Conservation (phyloP, 805 yeast species). For the Pichia manshurica region DNA sequence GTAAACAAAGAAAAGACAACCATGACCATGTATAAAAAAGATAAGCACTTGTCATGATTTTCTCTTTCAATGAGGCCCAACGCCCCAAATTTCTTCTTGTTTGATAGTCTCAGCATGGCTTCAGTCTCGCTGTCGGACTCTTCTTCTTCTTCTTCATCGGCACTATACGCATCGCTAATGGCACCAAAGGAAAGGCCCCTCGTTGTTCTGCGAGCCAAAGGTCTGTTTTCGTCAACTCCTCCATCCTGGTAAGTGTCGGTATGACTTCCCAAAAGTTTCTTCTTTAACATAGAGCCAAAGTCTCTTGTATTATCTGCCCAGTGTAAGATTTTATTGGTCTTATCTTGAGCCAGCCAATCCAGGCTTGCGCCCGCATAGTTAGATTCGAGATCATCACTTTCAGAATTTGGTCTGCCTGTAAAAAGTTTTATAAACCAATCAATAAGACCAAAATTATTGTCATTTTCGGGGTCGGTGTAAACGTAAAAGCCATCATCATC, state of each 20-base stretch:
- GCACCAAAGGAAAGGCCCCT: conserved; percentile 11
- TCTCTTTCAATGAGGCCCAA: conserved; percentile 19
- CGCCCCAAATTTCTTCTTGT: conserved; percentile 5
- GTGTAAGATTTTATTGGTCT: conserved; percentile 9
- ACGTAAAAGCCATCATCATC: conserved; percentile 34
- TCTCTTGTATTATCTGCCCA: conserved; percentile 6
- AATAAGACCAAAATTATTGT: conserved; percentile 7
- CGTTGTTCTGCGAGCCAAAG: conserved; percentile 6
- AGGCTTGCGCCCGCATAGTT: conserved; percentile 8
- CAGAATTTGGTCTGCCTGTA: conserved; percentile 33
- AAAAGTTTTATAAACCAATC: conserved; percentile 8
- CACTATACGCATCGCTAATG: conserved; percentile 5
- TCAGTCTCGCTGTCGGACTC: conserved; percentile 11
- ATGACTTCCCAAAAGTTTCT: conserved; percentile 2
- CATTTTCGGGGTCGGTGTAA: conserved; percentile 31
- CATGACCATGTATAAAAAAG: conserved; percentile 39
- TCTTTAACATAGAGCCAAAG: conserved; percentile 1
- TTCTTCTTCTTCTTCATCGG: conserved; percentile 8
- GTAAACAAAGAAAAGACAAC: conserved; percentile 36
- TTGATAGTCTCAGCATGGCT: not conserved
- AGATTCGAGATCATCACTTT: conserved; percentile 30
- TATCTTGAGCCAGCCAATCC: conserved; percentile 11
- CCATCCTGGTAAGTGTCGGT: not conserved
- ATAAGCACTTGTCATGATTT: conserved; percentile 39
- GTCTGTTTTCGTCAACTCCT: not conserved